Evolutionary conservation across 768 basidiomycete genomes (phyloP).

Genomic region (Thelephora ganbajun): DNA sequence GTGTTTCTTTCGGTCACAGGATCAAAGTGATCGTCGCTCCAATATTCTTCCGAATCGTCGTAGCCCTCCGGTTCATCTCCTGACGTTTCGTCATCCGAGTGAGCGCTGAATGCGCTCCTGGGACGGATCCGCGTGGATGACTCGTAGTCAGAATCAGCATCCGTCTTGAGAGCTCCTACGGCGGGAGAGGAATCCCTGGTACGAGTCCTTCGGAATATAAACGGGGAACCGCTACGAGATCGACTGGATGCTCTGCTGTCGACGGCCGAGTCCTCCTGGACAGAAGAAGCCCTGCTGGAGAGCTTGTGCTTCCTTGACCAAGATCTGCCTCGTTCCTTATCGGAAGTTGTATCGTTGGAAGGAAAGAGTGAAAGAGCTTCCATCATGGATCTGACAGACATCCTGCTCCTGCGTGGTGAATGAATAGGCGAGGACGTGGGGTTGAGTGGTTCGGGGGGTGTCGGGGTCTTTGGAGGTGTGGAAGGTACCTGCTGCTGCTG

Average conservation of each 20-base stretch:
- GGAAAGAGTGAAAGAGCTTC: conserved; percentile 54
- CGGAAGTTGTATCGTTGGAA: conserved; percentile 28
- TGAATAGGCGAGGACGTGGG: too few species aligned
- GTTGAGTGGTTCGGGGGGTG: conserved; percentile 8
- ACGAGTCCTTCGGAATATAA: conserved; percentile 56
- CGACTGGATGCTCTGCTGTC: conserved; percentile 27
- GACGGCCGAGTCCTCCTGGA: conserved; percentile 22
- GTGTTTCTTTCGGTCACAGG: conserved; percentile 80
- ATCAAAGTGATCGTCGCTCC: conserved; percentile 59
- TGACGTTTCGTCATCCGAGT: conserved; percentile 48
- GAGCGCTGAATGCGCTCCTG: conserved; percentile 46
- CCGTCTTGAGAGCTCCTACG: conserved; percentile 43
- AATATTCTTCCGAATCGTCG: conserved; percentile 38
- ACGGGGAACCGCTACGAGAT: conserved; percentile 70
- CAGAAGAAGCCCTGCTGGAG: conserved; percentile 22
- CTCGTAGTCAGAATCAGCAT: conserved; percentile 47
- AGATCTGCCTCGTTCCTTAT: conserved; percentile 40
- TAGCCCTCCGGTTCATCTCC: conserved; percentile 35
- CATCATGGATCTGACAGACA: conserved; percentile 58
- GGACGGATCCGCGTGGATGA: conserved; percentile 31
- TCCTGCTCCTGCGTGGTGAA: conserved; percentile 24
- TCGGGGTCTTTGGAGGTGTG: conserved; percentile 6
- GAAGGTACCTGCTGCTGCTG: too few species aligned
- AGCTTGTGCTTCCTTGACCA: conserved; percentile 27
- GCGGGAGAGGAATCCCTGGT: conserved; percentile 36